Evolutionary conservation across 768 basidiomycete genomes (phyloP), one percentile per base, ranked within the genome.

Genomic region (Auriculariales sp.): DNA sequence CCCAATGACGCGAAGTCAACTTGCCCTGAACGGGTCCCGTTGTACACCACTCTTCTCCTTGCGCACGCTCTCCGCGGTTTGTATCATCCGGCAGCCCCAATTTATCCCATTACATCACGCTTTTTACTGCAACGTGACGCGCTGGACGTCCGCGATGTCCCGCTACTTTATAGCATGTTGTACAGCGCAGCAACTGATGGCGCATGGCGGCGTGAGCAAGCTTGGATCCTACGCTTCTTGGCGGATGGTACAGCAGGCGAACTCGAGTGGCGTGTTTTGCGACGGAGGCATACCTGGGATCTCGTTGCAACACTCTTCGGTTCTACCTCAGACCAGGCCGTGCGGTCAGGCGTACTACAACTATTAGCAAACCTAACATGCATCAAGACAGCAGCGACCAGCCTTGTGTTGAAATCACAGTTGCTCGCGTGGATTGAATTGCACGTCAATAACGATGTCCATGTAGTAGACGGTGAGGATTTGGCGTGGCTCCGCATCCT

Each of bases 61-160:
- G 72, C 82, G 2, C 91, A 98, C 54, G 79, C 88, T 2, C 65
- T 95, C 3, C 74, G 83, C 27, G 79, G 78, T 1, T 71, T 94
- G 29, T 93, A 91, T 64, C 83, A 88, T 53, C 92, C 94, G 0
- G 81, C 86, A 2, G 81, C 83, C 47, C 87, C 90, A 62, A 79
- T 88, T 36, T 98, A 94, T 59, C 90, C 93, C 0, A 66, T 83
- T 14, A 85, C 83, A 0, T 79, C 87, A 1, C 75, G 85, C 3
- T 97, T 95, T 71, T 74, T 98, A 4, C 74, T 98, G 0, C 92
- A 95, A 63, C 78, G 94, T 1, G 82, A 90, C 0, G 74, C 79
- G 49, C 66, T 97, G 5, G 93, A 97, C 57, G 66, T 68, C 1
- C 68, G 66, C 1, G 93, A 97, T 58, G 87, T 97, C 0, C 94